These are phyloP conservation scores for Cercospora nicotianae DNA, from an alignment of 2,329 filamentous ascomycete species.

Conservation along the genomic window DNA sequence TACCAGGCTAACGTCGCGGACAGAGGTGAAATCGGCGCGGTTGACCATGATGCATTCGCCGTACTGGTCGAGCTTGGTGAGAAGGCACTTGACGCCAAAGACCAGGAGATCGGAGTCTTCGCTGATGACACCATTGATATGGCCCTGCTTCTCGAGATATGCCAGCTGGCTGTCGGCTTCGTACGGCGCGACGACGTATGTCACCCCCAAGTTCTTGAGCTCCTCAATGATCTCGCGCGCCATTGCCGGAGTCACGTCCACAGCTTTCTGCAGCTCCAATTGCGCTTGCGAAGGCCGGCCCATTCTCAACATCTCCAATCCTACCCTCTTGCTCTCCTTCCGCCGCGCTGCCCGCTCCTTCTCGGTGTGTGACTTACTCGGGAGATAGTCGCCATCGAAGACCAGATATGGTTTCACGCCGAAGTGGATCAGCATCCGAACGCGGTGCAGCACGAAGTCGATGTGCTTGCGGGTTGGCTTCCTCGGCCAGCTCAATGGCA, in stretches of 20 bases:
- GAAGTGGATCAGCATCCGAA: slow-evolving; percentile 91
- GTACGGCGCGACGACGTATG: slow-evolving; percentile 93
- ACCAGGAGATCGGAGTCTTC: slow-evolving; percentile 96
- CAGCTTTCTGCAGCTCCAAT: slow-evolving; percentile 86
- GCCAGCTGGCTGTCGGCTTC: slow-evolving; percentile 97
- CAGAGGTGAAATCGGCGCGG: slow-evolving; percentile 82
- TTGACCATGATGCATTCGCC: slow-evolving; percentile 92
- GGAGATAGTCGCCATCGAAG: slow-evolving; percentile 93
- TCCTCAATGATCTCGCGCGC: slow-evolving; percentile 88
- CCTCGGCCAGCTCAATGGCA: slow-evolving; percentile 85
- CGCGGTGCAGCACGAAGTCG: slow-evolving; percentile 83
- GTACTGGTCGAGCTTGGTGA: slow-evolving; percentile 93
- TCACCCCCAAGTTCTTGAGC: slow-evolving; percentile 73
- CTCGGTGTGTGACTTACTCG: slow-evolving; percentile 89
- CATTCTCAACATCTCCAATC: slow-evolving; percentile 75
- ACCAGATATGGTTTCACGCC: slow-evolving; percentile 92
- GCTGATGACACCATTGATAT: slow-evolving; percentile 84
- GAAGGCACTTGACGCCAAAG: slow-evolving; percentile 83
- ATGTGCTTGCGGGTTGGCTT: slow-evolving; percentile 88
- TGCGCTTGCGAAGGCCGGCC: slow-evolving; percentile 80
- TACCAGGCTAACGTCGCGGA: slow-evolving; percentile 81
- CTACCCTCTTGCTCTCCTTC: slow-evolving; percentile 72
- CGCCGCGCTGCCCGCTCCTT: slow-evolving; percentile 71
- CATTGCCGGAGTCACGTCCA: slow-evolving; percentile 96
- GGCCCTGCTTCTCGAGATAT: slow-evolving; percentile 82